Conservation (phyloP, 1,139 yeast genomes). For the Kodamaea sp. region DNA sequence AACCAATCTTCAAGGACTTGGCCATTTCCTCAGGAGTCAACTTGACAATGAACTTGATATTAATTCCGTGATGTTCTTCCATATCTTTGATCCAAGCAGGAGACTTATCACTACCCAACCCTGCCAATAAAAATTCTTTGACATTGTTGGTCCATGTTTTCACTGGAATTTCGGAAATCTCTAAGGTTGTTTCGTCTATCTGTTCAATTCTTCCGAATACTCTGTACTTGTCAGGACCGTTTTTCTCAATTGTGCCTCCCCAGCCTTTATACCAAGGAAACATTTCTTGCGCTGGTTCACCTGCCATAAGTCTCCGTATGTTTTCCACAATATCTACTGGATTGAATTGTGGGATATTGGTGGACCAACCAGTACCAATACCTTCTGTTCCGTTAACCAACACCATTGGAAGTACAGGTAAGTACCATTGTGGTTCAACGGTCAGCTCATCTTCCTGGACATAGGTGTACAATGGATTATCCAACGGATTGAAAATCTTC, state of each 20-base stretch:
- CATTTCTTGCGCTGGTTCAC: conserved; percentile 72
- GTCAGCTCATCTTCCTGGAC: conserved; percentile 91
- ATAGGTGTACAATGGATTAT: conserved; percentile 75
- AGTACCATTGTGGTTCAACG: conserved; percentile 95
- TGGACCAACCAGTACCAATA: conserved; percentile 99
- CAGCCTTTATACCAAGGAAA: conserved; percentile 96
- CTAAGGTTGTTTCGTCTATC: conserved; percentile 75
- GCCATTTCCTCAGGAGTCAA: conserved; percentile 80
- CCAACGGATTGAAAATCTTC: conserved; percentile 74
- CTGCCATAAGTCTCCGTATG: conserved; percentile 69
- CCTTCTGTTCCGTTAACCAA: conserved; percentile 97
- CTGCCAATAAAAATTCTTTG: conserved; percentile 79
- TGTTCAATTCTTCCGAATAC: conserved; percentile 82
- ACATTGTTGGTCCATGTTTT: conserved; percentile 90
- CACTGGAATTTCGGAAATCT: conserved; percentile 90
- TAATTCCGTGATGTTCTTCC: conserved; percentile 89
- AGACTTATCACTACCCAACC: conserved; percentile 71
- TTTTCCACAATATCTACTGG: conserved; percentile 82
- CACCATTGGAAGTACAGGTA: conserved; percentile 90
- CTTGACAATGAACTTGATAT: conserved; percentile 76
- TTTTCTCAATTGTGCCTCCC: conserved; percentile 77
- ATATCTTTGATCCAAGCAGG: conserved; percentile 91
- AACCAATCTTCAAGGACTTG: conserved; percentile 70
- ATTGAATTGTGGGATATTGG: conserved; percentile 86
- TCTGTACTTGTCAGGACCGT: conserved; percentile 66